Evolutionary conservation across 306 rosid species (phyloP), one percentile per base, ranked within the genome.

Genomic region (Hippophae tibetana): DNA sequence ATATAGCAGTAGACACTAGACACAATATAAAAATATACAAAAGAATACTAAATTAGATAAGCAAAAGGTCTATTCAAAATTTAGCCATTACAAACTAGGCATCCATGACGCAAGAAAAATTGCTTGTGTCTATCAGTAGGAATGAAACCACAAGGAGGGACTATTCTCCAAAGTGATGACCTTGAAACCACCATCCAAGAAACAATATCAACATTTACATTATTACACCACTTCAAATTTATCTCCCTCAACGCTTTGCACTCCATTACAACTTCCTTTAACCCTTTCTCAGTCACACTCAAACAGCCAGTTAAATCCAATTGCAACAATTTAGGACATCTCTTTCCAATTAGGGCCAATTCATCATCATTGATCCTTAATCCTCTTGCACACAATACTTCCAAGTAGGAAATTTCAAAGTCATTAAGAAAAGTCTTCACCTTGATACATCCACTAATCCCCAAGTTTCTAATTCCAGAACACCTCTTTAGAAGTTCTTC

Each of bases 191-290:
- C 80, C 79, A 81, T 38, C 81, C 75, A 65, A 50, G 74, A 64
- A 68, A 82, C 62, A 62, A 80, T 56, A 65, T 72, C 74, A 47
- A 49, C 56, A 64, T 23, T 40, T 65, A 84, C 74, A 9, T 60
- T 58, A 18, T 51, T 3, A 64, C 90, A 84, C n/a, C 51, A 48
- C 72, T 49, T 64, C 61, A 90, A 74, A 72, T 79, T 78, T 60
- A 90, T 74, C 79, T 74, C 83, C 77, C 77, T 79, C 74, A 90
- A 50, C 56, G 45, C 25, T 56, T 38, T 71, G 77, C 95, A 90
- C 27, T 72, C 76, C 66, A 53, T 47, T 26, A 79, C 78, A 43
- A 87, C 81, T 52, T 72, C 70, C 72, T 61, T 77, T 71, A 77
- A 81, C 46, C 97, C 96, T 25, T 76, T 71, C 6, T 47, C 56